phyloP scores from a whole-genome alignment of 2,329 filamentous ascomycete species.

The Epichloe sylvatica region DNA sequence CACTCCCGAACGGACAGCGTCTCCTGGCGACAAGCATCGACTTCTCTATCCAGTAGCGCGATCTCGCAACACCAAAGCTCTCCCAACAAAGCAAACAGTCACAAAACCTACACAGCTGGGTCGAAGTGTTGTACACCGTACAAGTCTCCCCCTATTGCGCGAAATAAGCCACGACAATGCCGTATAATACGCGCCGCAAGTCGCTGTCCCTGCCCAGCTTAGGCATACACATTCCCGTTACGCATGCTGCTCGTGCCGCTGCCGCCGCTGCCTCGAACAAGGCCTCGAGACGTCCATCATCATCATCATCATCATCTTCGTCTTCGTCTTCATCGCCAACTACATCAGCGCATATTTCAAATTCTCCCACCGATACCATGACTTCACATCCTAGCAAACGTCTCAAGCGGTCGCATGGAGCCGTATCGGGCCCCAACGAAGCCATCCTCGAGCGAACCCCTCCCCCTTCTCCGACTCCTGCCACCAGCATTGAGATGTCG shows the following conservation, averaged over 20 bases:
- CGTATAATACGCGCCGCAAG: constrained; percentile 94
- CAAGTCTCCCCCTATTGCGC: not conserved
- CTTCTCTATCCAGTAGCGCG: not conserved
- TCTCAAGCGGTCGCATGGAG: constrained; percentile 63
- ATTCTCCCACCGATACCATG: constrained; percentile 16
- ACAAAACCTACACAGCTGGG: not conserved
- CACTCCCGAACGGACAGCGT: not conserved
- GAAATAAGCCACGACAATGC: constrained; percentile 40
- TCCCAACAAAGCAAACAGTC: not conserved
- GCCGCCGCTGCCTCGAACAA: constrained; percentile 30
- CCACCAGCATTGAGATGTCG: constrained; percentile 15
- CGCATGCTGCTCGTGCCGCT: constrained; percentile 44
- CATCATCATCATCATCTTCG: constrained; percentile 16
- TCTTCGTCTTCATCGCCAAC: constrained; percentile 14
- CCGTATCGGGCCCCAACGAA: constrained; percentile 39
- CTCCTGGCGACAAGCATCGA: not conserved
- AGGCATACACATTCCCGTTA: constrained; percentile 73
- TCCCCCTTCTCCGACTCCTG: constrained; percentile 22
- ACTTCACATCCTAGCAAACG: constrained; percentile 44
- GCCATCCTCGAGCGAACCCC: constrained; percentile 70
- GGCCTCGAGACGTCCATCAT: constrained; percentile 17
- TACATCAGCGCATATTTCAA: constrained; percentile 11
- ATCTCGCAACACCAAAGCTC: not conserved
- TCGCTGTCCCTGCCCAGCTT: constrained; percentile 84
- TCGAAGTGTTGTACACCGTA: not conserved